These are phyloP conservation scores for Periconia sp. DNA, from an alignment of 2,329 filamentous ascomycete species.

Conservation along the genomic window DNA sequence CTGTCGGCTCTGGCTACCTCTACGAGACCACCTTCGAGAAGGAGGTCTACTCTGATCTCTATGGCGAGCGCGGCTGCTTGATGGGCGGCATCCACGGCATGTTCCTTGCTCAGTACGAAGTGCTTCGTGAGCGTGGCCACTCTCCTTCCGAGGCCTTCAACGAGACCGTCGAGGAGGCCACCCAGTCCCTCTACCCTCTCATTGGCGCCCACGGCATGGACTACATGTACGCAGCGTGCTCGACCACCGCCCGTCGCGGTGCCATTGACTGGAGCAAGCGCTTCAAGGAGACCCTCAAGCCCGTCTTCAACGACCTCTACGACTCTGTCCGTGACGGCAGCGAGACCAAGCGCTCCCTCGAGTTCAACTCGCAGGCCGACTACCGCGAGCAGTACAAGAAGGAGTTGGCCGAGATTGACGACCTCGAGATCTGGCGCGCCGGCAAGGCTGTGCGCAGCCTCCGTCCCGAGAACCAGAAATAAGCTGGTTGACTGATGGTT, in stretches of 20 bases:
- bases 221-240: conserved; percentile 99
- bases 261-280: conserved; percentile 97
- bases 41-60: conserved; percentile 99
- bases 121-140: conserved; percentile 98
- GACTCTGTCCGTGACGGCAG: conserved; percentile 85
- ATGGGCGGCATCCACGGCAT: conserved; percentile 99
- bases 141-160: conserved; percentile 98
- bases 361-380: conserved; percentile 94
- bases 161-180: conserved; percentile 99
- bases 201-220: conserved; percentile 99
- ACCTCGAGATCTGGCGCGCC: conserved; percentile 98
- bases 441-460: conserved; percentile 85
- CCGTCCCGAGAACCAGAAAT: conserved; percentile 43
- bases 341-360: conserved; percentile 94
- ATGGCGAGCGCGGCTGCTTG: conserved; percentile 99
- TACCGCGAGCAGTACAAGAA: conserved; percentile 97
- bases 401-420: conserved; percentile 98
- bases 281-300: conserved; percentile 99
- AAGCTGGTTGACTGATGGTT: conserved; percentile 8
- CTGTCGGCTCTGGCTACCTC: conserved; percentile 95
- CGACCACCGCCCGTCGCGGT: conserved; percentile 94
- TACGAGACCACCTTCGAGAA: conserved; percentile 99
- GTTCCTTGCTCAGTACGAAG: conserved; percentile 99
- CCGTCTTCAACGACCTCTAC: conserved; percentile 97
- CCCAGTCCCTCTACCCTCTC: conserved; percentile 94